Conservation (phyloP, 148 eudicot species). For the Rhododendron williamsianum region DNA sequence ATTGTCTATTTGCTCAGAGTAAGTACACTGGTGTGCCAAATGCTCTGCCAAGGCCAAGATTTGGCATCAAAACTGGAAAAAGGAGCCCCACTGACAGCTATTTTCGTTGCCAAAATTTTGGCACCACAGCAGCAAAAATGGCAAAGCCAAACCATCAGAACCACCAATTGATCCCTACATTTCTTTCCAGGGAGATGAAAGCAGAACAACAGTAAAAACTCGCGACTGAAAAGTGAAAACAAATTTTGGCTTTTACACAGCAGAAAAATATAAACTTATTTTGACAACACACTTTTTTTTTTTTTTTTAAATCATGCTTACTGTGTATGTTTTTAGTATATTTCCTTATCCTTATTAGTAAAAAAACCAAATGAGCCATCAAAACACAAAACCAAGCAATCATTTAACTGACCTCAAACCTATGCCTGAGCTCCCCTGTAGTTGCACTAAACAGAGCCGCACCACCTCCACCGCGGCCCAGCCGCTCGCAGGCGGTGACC, state of each 20-base stretch:
- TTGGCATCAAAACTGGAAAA: background rate
- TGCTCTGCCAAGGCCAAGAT: background rate
- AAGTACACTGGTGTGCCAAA: background rate
- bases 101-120: background rate
- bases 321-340: too few relatives aligned
- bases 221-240: too few relatives aligned
- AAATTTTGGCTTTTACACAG: background rate
- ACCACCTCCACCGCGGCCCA: constrained; percentile 68
- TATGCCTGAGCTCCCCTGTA: constrained; percentile 45
- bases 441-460: constrained; percentile 58
- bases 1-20: background rate
- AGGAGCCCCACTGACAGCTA: background rate
- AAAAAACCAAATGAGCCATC: background rate
- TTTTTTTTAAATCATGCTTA: too few relatives aligned
- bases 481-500: constrained; percentile 59
- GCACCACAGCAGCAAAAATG: background rate
- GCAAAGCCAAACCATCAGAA: background rate
- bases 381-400: background rate
- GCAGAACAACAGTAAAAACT: too few relatives aligned
- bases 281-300: background rate
- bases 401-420: constrained; percentile 37
- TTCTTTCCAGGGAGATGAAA: too few relatives aligned
- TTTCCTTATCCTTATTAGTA: too few relatives aligned
- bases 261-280: background rate
- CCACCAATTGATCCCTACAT: too few relatives aligned